A percentile compares a stretch with the other conserved stretches of the same genome.
Conservation (phyloP, 1,139 yeast species). For the Scheffersomyces lignicola region DNA sequence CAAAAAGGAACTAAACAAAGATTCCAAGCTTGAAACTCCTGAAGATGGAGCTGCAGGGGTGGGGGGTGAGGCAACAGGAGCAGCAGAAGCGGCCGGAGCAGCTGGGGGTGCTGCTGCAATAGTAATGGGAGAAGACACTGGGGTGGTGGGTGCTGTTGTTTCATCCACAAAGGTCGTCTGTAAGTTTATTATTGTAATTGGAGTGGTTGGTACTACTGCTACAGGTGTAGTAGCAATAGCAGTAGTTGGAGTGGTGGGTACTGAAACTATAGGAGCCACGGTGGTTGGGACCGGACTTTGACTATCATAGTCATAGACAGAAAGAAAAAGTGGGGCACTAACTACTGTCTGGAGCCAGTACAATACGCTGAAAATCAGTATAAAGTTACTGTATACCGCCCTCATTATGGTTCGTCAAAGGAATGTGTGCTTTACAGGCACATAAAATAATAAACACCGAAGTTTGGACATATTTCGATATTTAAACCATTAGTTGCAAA, state of each 20-base stretch:
- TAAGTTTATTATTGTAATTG: too few species aligned
- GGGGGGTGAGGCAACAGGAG: not conserved
- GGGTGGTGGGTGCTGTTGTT: conserved; percentile 73
- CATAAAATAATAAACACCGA: conserved; percentile 8
- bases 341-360: conserved; percentile 9
- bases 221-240: conserved; percentile 14
- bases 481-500: conserved; percentile 2
- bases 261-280: conserved; percentile 9
- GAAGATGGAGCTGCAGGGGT: not conserved
- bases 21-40: not conserved
- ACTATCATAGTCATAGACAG: too few species aligned
- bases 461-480: conserved; percentile 4
- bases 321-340: too few species aligned
- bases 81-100: not conserved
- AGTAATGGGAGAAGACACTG: conserved; percentile 31
- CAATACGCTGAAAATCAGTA: conserved; percentile 8
- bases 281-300: too few species aligned
- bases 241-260: conserved; percentile 7
- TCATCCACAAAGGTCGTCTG: too few species aligned
- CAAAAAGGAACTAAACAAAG: not conserved
- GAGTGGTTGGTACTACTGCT: conserved; percentile 73
- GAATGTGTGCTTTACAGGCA: conserved; percentile 1
- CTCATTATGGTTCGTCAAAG: conserved; percentile 5
- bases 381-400: conserved; percentile 3
- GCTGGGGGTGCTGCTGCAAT: not conserved